Evolutionary conservation across 352 stramenopile genomes (phyloP).

Genomic region (Ophiocytium majus): DNA sequence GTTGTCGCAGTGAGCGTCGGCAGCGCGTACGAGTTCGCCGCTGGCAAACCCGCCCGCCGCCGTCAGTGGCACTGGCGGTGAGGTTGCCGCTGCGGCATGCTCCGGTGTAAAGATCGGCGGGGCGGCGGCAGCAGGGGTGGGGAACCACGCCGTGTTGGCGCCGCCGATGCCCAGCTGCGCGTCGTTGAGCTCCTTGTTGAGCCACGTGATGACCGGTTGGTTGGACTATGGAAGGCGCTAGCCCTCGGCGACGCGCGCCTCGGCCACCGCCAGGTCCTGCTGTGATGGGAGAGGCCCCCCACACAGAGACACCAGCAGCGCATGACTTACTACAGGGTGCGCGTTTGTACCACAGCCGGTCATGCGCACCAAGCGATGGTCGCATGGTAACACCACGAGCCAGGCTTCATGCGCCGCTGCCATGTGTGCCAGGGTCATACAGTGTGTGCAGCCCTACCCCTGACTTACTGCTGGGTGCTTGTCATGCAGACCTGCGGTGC

Average conservation of each 20-base stretch:
- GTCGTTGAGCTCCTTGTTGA: constrained; percentile 59
- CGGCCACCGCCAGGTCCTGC: constrained; percentile 33
- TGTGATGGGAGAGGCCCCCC: too few species aligned
- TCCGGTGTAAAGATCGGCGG: neutral
- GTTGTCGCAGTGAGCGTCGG: neutral
- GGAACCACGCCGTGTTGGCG: constrained; percentile 1
- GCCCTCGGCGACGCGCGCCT: constrained; percentile 44
- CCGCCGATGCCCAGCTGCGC: constrained; percentile 40
- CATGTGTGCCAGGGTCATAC: too few species aligned
- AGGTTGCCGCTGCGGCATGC: neutral
- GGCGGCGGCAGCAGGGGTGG: neutral
- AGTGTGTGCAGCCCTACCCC: too few species aligned
- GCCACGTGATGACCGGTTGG: constrained; percentile 58
- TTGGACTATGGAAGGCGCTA: constrained; percentile 48
- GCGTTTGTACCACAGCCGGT: too few species aligned
- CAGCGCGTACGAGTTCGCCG: neutral
- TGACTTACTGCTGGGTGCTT: too few species aligned
- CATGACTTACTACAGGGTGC: too few species aligned
- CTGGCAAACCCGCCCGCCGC: neutral
- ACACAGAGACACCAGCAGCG: too few species aligned
- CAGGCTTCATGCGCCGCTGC: too few species aligned
- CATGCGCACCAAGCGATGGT: too few species aligned
- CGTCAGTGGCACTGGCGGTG: neutral
- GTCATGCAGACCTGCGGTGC: too few species aligned
- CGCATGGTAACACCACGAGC: too few species aligned